Conservation (phyloP, 805 yeast genomes). For the Lipomyces chichibuensis region DNA sequence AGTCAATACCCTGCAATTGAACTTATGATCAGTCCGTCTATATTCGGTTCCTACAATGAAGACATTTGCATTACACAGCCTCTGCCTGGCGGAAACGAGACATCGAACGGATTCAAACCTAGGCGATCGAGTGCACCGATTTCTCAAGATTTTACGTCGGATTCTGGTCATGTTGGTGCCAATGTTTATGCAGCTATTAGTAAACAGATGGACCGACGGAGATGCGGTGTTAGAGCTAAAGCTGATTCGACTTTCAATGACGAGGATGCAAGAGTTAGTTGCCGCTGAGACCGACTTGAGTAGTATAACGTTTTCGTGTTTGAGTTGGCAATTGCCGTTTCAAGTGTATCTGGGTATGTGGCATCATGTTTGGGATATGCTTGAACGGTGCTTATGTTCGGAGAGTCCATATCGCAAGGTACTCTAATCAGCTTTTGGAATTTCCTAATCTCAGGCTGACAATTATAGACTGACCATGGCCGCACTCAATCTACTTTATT, state of each 20-base stretch:
- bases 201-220: neutral
- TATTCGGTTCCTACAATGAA: neutral
- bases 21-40: neutral
- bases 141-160: neutral
- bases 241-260: neutral
- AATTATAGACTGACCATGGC: conserved; percentile 17
- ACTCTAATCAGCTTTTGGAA: neutral
- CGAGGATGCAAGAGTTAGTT: neutral
- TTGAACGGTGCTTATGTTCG: neutral
- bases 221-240: neutral
- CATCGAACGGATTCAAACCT: neutral
- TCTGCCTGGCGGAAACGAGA: neutral
- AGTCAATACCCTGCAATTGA: neutral
- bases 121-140: neutral
- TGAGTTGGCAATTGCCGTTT: neutral
- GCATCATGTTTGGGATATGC: neutral
- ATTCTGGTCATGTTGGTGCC: neutral
- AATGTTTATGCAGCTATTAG: neutral
- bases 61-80: neutral
- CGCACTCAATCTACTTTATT: conserved; percentile 16
- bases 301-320: neutral
- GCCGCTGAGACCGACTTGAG: neutral
- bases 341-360: neutral
- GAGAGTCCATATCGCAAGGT: neutral
- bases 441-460: neutral